phyloP scores from a whole-genome alignment of 2,329 filamentous ascomycete genomes.

The Apiospora malaysiana region DNA sequence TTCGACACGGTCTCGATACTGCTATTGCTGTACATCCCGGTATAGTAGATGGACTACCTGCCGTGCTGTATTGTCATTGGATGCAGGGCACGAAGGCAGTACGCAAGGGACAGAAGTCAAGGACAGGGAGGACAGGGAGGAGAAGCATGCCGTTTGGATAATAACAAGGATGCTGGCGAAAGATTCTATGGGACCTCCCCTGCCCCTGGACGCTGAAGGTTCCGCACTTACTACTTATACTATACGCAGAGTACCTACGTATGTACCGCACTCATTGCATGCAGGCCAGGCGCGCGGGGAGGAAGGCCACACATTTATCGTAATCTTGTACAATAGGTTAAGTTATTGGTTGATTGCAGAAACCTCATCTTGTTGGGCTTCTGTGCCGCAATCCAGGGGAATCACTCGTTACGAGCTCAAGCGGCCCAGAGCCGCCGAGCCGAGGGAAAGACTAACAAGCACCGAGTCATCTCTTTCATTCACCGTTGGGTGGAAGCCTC shows the following conservation, averaged over 20 bases:
- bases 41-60: too few species aligned
- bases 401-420: neutral
- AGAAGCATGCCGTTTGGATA: neutral
- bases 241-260: neutral
- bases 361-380: constrained; percentile 8
- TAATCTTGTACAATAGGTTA: too few species aligned
- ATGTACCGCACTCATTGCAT: neutral
- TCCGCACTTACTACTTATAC: too few species aligned
- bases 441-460: neutral
- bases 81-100: neutral
- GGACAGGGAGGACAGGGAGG: too few species aligned
- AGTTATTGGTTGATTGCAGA: neutral
- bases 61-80: neutral
- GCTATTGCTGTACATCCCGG: too few species aligned
- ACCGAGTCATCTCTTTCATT: neutral
- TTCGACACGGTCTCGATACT: neutral
- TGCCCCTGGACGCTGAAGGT: neutral
- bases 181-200: neutral
- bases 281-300: neutral
- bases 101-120: neutral
- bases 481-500: neutral
- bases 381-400: neutral
- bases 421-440: constrained; percentile 3
- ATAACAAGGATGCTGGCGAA: constrained; percentile 3
- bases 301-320: neutral